Evolutionary conservation across 805 yeast species (phyloP), one percentile per base, ranked within the genome.

Genomic region (Candida nemodendra): DNA sequence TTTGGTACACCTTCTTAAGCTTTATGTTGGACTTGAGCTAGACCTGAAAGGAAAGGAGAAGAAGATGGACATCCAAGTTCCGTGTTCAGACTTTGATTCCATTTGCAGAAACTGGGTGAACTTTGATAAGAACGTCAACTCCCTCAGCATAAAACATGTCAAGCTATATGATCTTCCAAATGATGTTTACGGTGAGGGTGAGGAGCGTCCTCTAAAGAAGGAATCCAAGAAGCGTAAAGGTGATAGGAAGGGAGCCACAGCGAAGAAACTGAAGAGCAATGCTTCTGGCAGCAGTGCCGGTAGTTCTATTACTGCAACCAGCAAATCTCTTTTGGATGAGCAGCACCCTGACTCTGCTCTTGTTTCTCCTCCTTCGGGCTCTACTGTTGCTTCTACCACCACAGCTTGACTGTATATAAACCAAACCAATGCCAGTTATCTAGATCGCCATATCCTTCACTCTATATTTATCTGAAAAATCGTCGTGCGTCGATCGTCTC

Each of bases 61-160:
- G 65, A 76, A 80, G 51, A 72, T 90, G 50, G 96, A 89, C 59
- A 82, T 91, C 40, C 95, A 84, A 53, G 76, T 80, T 46, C 96
- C 96, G 14, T 90, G 98, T 57, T 74, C 86, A 15, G 98, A 93
- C 44, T 93, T 91, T 59, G 88, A 76, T 64, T 80, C 74, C 29
- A 64, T 87, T 6, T 87, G 97, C 62, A 80, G 86, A 47, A 72
- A 78, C 23, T 86, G 91, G 79, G 70, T 71, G 15, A 70, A 71
- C 26, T 93, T 77, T 53, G 76, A 83, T 48, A 82, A 78, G 36
- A 75, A 78, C 30, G 61, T 71, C 8, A 71, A 79, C 53, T 68
- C 79, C 17, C 68, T 91, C 44, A 70, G 76, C 39, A 79, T 89
- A 51, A 81, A 79, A 55, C 85, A 79, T 53, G 87, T 84, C 34